Evolutionary conservation across 495 filamentous ascomycete genomes (phyloP).

Genomic region (Aspergillus indologenus): DNA sequence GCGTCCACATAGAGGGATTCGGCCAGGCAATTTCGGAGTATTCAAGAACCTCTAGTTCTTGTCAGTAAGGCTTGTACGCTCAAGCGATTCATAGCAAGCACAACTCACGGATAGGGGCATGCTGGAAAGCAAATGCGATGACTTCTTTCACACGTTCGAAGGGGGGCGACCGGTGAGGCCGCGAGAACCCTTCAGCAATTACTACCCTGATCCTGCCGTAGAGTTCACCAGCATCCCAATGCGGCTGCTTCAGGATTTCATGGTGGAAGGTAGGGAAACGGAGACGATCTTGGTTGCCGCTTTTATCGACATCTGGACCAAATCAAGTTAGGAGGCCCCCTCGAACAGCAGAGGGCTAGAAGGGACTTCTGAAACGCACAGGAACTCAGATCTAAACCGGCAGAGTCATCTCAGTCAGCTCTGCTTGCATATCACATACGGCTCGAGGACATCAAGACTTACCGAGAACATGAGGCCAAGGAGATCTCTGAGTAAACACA

Average conservation of each 20-base stretch:
- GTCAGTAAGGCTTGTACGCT: slow-evolving; percentile 14
- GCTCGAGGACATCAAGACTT: slow-evolving; percentile 10
- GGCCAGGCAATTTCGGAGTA: slow-evolving; percentile 78
- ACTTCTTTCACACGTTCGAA: slow-evolving; percentile 73
- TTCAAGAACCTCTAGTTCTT: slow-evolving; percentile 65
- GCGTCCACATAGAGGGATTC: slow-evolving; percentile 69
- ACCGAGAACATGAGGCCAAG: slow-evolving; percentile 63
- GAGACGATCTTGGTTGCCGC: slow-evolving; percentile 59
- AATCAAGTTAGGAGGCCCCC: background rate
- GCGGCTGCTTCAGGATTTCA: slow-evolving; percentile 65
- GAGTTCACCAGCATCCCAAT: slow-evolving; percentile 70
- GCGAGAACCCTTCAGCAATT: slow-evolving; percentile 68
- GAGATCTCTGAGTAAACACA: slow-evolving; percentile 51
- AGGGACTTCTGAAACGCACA: slow-evolving; percentile 3
- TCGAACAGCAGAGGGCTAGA: background rate
- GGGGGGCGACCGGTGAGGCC: slow-evolving; percentile 43
- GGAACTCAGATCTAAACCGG: slow-evolving; percentile 19
- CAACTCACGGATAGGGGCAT: slow-evolving; percentile 70
- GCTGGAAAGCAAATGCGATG: slow-evolving; percentile 80
- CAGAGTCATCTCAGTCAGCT: slow-evolving; percentile 1
- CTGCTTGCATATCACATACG: background rate
- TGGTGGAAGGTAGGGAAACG: slow-evolving; percentile 72
- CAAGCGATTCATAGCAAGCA: background rate
- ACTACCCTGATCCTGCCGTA: slow-evolving; percentile 74
- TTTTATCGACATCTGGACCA: slow-evolving; percentile 54